phyloP scores from a whole-genome alignment of 257 asterid species.

The Coffea canephora region DNA sequence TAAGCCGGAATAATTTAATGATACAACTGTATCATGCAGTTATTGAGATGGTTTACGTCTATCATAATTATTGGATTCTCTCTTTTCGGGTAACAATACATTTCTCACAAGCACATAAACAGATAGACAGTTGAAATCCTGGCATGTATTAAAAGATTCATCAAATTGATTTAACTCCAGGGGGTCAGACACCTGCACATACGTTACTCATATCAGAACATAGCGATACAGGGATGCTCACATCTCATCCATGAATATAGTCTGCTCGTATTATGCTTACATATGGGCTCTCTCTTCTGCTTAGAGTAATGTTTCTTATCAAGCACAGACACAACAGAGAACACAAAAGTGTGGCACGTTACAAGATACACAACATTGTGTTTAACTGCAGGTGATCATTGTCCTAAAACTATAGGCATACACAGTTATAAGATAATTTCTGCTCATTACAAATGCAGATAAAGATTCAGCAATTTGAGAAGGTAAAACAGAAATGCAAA shows the following conservation, averaged over 20 bases:
- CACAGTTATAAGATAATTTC: not conserved
- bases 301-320: not conserved
- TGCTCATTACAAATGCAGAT: not conserved
- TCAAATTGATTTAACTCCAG: not conserved
- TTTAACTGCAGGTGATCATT: not conserved
- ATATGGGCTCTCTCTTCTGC: not conserved
- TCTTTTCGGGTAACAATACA: not conserved
- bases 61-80: not conserved
- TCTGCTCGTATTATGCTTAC: not conserved
- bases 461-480: not conserved
- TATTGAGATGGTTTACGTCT: not conserved
- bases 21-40: not conserved
- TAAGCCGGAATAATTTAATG: not conserved
- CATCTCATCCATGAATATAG: too few species aligned
- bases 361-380: not conserved
- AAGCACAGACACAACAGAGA: not conserved
- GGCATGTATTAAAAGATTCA: not conserved
- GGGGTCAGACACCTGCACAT: not conserved
- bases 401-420: not conserved
- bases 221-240: not conserved
- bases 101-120: not conserved
- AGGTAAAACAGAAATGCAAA: conserved; percentile 11
- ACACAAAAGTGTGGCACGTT: not conserved
- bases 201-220: too few species aligned
- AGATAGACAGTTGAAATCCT: not conserved